Evolutionary conservation across 78 protist species (phyloP).

Genomic region (Planoprotostelium fungivorum): DNA sequence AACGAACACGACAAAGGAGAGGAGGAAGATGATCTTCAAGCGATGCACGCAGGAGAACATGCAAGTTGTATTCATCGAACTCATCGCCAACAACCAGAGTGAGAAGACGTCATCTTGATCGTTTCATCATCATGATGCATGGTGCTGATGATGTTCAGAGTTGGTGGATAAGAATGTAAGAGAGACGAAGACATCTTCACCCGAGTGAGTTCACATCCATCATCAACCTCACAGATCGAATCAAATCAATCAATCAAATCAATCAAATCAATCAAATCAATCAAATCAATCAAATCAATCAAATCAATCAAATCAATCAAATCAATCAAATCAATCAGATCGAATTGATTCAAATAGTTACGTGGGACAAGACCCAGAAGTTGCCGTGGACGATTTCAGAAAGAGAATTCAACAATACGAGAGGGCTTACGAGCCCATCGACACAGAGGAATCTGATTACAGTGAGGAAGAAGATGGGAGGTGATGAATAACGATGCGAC

Average conservation of each 20-base stretch:
- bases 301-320: no score
- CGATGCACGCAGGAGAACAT: conserved; percentile 44
- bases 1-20: conserved; percentile 61
- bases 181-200: conserved; percentile 45
- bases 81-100: conserved; percentile 3
- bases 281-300: no score
- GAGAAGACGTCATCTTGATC: conserved; percentile 9
- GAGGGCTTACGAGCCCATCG: conserved; percentile 58
- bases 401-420: conserved; percentile 58
- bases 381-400: conserved; percentile 70
- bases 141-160: no score
- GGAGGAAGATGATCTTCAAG: conserved; percentile 42
- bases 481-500: no score
- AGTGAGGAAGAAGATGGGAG: background rate
- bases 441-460: conserved; percentile 7
- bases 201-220: conserved; percentile 38
- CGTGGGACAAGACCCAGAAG: conserved; percentile 26
- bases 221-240: conserved; percentile 3
- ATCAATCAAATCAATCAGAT: no score
- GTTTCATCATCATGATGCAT: no score
- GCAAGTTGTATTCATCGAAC: conserved; percentile 19
- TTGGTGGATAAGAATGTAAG: conserved; percentile 61
- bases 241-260: conserved; percentile 3
- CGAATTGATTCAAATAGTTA: conserved; percentile 33
- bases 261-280: no score